Conservation (phyloP, 805 yeast genomes). For the Wickerhamiella azymoides region DNA sequence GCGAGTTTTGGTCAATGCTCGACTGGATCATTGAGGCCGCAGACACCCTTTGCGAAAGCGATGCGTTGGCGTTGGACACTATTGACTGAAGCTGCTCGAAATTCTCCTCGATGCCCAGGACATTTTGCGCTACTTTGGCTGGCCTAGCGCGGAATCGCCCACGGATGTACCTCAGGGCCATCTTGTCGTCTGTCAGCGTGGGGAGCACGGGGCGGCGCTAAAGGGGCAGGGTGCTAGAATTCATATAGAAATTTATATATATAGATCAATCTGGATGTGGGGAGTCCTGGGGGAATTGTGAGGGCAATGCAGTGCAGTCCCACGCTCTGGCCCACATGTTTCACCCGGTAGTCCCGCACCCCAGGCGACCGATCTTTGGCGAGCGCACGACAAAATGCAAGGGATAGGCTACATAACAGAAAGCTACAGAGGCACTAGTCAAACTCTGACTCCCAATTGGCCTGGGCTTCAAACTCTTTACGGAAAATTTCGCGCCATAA, state of each 20-base stretch:
- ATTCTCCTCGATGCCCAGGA: conserved; percentile 24
- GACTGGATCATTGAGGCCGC: conserved; percentile 40
- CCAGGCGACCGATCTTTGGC: no score
- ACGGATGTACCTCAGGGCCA: conserved; percentile 7
- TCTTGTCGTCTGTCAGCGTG: no score
- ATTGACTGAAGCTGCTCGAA: conserved; percentile 23
- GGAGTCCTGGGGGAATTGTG: no score
- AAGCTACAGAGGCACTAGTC: not conserved
- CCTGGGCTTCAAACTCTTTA: conserved; percentile 4
- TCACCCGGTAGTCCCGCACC: no score
- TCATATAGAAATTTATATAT: no score
- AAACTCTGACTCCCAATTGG: conserved; percentile 4
- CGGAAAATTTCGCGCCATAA: conserved; percentile 15
- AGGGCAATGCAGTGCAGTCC: no score
- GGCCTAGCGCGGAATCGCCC: conserved; percentile 6
- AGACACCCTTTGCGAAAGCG: conserved; percentile 25
- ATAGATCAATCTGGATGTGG: no score
- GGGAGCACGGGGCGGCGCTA: not conserved
- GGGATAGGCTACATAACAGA: no score
- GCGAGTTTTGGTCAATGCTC: conserved; percentile 37
- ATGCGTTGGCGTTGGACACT: conserved; percentile 13
- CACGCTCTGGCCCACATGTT: no score
- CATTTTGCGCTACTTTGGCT: conserved; percentile 9
- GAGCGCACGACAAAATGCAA: no score
- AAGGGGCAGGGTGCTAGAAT: no score